Evolutionary conservation across 108 stramenopile species (phyloP).

Genomic region (Skeletonema marinoi): DNA sequence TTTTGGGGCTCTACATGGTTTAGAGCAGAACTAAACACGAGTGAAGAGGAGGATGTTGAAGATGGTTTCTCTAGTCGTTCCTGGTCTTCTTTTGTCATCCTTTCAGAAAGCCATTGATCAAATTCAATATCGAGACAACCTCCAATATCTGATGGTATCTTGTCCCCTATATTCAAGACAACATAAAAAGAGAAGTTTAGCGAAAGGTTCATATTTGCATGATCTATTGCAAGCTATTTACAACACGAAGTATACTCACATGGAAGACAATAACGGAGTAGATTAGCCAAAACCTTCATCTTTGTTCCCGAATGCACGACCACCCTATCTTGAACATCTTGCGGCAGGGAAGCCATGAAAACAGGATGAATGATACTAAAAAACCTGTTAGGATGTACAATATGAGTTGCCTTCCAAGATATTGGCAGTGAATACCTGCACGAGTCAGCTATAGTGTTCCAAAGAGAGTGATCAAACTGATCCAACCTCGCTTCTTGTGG

Average conservation of each 20-base stretch:
- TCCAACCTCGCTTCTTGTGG: constrained; percentile 45
- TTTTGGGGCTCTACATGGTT: neutral
- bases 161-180: constrained; percentile 6
- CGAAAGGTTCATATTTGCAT: neutral
- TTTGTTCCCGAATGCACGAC: constrained; percentile 42
- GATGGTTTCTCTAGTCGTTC: neutral
- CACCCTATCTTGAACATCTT: constrained; percentile 38
- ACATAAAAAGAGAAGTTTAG: neutral
- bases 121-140: constrained; percentile 40
- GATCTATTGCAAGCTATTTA: neutral
- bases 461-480: constrained; percentile 41
- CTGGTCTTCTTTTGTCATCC: constrained; percentile 41
- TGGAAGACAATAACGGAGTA: constrained; percentile 37
- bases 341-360: constrained; percentile 38
- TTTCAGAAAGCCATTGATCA: constrained; percentile 34
- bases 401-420: constrained; percentile 33
- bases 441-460: constrained; percentile 38
- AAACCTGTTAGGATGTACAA: constrained; percentile 42
- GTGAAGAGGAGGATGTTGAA: neutral
- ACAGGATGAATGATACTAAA: constrained; percentile 43
- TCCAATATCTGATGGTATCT: constrained; percentile 34
- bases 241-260: neutral
- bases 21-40: neutral
- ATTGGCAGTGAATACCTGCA: constrained; percentile 32
- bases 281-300: constrained; percentile 41